These are phyloP conservation scores for Verticillium tricorpus DNA, from an alignment of 2,329 filamentous ascomycete species.

Conservation along the genomic window DNA sequence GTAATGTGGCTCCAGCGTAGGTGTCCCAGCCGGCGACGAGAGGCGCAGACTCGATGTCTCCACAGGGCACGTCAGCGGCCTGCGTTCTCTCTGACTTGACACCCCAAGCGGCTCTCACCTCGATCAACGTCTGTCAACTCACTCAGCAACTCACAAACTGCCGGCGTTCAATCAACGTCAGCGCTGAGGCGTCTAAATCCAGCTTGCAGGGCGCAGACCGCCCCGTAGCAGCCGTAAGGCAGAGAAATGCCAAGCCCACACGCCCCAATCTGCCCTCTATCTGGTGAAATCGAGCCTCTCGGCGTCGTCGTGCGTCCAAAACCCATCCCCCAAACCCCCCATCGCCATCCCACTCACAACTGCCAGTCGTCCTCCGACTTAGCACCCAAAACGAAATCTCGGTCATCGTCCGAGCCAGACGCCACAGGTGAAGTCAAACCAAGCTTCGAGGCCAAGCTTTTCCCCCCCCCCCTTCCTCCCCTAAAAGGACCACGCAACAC, in stretches of 20 bases:
- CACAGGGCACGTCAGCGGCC: not conserved
- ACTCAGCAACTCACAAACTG: not conserved
- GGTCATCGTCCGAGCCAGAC: not conserved
- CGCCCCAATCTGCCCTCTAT: not conserved
- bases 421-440: slow-evolving; percentile 3
- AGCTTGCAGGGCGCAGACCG: not conserved
- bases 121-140: not conserved
- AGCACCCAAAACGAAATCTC: not conserved
- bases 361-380: not conserved
- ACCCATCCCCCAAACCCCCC: not conserved
- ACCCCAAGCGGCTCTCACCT: not conserved
- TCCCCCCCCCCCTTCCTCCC: not conserved
- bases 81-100: too few relatives aligned
- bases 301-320: not conserved
- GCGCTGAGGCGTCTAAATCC: not conserved
- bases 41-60: not conserved
- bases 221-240: not conserved
- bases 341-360: not conserved
- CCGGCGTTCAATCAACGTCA: not conserved
- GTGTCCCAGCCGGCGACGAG: not conserved
- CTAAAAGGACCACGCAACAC: not conserved
- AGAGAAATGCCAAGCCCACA: not conserved
- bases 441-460: slow-evolving; percentile 4
- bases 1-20: not conserved
- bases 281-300: not conserved